These are phyloP conservation scores for Colletotrichum neosansevieriae DNA, from an alignment of 2,329 filamentous ascomycete species.

Conservation along the genomic window DNA sequence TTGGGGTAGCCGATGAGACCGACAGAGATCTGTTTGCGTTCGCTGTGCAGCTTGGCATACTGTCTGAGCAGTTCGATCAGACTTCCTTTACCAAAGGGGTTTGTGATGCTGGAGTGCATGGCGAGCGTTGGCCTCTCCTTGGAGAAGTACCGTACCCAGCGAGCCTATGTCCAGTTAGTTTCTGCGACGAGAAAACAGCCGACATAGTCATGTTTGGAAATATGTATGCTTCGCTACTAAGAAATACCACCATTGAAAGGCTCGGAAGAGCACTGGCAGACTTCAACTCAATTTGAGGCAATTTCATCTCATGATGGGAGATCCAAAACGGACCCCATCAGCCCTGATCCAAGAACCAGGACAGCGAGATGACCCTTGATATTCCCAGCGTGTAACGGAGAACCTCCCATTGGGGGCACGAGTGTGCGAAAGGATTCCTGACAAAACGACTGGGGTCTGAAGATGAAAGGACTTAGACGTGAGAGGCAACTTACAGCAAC, in stretches of 20 bases:
- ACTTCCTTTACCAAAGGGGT: slow-evolving; percentile 96
- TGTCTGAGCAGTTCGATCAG: slow-evolving; percentile 92
- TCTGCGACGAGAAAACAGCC: slow-evolving; percentile 26
- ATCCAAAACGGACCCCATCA: slow-evolving; percentile 91
- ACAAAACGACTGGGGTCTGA: slow-evolving; percentile 77
- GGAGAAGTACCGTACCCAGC: slow-evolving; percentile 90
- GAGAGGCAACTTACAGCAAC: slow-evolving; percentile 84
- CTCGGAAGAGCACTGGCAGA: slow-evolving; percentile 70
- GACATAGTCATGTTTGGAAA: slow-evolving; percentile 42
- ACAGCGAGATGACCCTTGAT: slow-evolving; percentile 80
- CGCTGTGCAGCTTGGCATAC: slow-evolving; percentile 89
- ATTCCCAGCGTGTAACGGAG: slow-evolving; percentile 99
- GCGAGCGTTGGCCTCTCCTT: slow-evolving; percentile 94
- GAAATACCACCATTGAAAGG: slow-evolving; percentile 78
- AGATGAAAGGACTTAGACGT: slow-evolving; percentile 44
- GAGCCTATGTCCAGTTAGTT: slow-evolving; percentile 72
- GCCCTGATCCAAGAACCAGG: slow-evolving; percentile 74
- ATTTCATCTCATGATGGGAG: slow-evolving; percentile 78
- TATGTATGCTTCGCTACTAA: slow-evolving; percentile 98
- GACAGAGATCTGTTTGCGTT: slow-evolving; percentile 92
- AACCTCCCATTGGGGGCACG: slow-evolving; percentile 75
- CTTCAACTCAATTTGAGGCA: slow-evolving; percentile 99
- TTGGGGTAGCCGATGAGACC: slow-evolving; percentile 88
- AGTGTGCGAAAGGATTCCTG: slow-evolving; percentile 83
- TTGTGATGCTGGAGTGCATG: slow-evolving; percentile 94